Evolutionary conservation across 192 early-diverging fungal genomes (phyloP), one percentile per base, ranked within the genome.

Genomic region (Fimicolochytrium jonesii): DNA sequence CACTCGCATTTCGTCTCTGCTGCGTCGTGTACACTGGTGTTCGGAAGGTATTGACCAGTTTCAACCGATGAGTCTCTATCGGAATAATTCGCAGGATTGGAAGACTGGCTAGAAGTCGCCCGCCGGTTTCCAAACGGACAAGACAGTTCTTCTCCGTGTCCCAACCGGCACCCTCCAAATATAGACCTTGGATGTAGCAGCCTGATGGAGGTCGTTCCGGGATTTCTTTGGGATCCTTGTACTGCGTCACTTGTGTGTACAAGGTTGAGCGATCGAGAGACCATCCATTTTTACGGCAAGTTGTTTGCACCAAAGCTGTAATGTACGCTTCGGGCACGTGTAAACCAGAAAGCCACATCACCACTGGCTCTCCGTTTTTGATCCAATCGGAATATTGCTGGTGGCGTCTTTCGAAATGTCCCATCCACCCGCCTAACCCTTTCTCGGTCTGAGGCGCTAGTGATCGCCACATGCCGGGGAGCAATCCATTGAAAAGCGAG

Each of bases 21-120:
- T 81, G 79, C 0, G 83, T 85, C 4, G 81, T 83, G 59, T 85
- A 85, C 23, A 85, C 80, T 4, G 83, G 83, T 15, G 83, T 85
- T 26, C 79, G 71, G 68, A 85, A 85, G 1, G 83, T 85, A 61
- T 83, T 85, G 42, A 81, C 72, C 2, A 85, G 74, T 59, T 81
- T 82, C 46, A 85, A 54, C 43, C 81, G 45, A 37, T 80, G 71
- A 7, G 75, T 31, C 59, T 85, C 83, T 22, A 85, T 85, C 23
- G 83, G 83, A 41, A 85, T 85, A 50, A 85, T 83, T 25, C 80
- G 59, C 23, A 85, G 56, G 25, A 85, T 81, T 20, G 83, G 83
- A 11, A 85, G 76, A 34, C 79, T 75, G 41, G 83, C 73, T 15
- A 81, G 56, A 35, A 85, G 49, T 11, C 77, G 49, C 6, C 81